phyloP scores from a whole-genome alignment of 257 asterid species.

The Solanum piurae region DNA sequence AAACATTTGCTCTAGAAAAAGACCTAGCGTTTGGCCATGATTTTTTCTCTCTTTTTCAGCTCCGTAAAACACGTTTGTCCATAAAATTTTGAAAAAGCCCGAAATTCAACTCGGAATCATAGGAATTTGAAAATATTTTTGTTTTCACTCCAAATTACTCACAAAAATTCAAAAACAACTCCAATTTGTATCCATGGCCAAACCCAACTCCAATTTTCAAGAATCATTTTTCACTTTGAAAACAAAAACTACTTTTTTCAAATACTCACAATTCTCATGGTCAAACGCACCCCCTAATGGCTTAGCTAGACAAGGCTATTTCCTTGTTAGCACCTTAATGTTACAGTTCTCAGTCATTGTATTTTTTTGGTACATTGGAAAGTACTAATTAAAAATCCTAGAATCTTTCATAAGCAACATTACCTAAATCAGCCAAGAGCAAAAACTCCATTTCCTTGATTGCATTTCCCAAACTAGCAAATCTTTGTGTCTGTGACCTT shows the following conservation, averaged over 20 bases:
- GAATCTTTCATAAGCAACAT: neutral
- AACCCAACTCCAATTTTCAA: neutral
- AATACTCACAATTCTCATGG: neutral
- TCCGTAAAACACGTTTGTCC: accelerated
- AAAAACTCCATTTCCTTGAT: neutral
- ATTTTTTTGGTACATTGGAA: neutral
- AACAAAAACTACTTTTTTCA: neutral
- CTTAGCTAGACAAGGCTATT: neutral
- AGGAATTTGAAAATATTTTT: neutral
- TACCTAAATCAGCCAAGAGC: neutral
- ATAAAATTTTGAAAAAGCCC: neutral
- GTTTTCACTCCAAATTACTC: neutral
- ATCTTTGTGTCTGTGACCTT: neutral
- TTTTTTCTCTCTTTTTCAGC: neutral
- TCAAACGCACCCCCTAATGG: neutral
- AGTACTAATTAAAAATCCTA: neutral
- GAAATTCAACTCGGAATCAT: neutral
- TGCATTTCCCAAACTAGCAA: neutral
- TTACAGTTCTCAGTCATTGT: neutral
- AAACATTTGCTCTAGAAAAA: neutral
- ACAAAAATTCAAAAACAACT: neutral
- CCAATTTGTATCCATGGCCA: neutral
- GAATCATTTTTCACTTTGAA: neutral
- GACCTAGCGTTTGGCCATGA: neutral
- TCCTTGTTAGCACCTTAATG: neutral